Evolutionary conservation across 2,329 filamentous ascomycete species (phyloP).

Genomic region (Aspergillus melleus): DNA sequence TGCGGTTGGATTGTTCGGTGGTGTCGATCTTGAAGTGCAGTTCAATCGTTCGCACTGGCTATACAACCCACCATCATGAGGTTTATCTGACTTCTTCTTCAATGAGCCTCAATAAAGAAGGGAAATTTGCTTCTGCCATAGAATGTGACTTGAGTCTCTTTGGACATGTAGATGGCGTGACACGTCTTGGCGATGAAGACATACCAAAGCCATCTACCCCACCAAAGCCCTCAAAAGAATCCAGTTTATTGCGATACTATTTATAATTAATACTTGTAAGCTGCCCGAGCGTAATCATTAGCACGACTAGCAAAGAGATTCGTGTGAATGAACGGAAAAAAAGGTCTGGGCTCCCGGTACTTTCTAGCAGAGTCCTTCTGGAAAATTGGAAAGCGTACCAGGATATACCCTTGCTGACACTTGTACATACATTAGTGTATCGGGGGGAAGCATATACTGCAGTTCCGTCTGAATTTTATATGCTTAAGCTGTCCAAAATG

Average conservation of each 20-base stretch:
- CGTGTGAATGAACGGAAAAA: background rate
- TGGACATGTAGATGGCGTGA: background rate
- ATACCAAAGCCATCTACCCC: background rate
- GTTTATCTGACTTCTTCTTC: background rate
- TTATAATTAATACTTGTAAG: background rate
- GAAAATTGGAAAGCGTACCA: conserved; percentile 16
- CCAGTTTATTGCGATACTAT: too few species aligned
- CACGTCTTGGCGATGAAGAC: background rate
- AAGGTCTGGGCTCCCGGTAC: background rate
- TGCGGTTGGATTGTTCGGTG: conserved; percentile 62
- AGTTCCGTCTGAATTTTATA: background rate
- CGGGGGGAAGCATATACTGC: conserved; percentile 35
- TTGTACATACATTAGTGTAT: conserved; percentile 35
- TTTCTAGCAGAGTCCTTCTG: conserved; percentile 11
- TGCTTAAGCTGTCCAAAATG: conserved; percentile 12
- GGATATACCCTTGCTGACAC: conserved; percentile 19
- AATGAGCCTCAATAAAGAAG: too few species aligned
- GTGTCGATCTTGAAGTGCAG: conserved; percentile 60
- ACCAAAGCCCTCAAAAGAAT: background rate
- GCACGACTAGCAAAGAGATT: background rate
- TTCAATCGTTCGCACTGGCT: conserved; percentile 53
- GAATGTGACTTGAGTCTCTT: too few species aligned
- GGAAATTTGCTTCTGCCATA: too few species aligned
- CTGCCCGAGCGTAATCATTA: background rate
- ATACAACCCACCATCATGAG: conserved; percentile 30